Evolutionary conservation across 2,329 filamentous ascomycete species (phyloP).

Genomic region (Aureobasidium subglaciale): DNA sequence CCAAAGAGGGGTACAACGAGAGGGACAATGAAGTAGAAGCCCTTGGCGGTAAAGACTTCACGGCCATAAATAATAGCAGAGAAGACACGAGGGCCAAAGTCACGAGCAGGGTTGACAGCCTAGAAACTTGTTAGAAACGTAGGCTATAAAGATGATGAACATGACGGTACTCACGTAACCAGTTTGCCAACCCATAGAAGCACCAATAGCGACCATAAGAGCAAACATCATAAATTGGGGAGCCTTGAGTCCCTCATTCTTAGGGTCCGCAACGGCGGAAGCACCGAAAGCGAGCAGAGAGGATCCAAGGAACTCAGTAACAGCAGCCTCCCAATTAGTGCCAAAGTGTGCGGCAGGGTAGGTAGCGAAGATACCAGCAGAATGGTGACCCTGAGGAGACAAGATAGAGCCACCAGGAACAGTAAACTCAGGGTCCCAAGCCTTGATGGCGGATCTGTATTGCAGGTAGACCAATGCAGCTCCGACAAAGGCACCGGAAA

Average conservation of each 20-base stretch:
- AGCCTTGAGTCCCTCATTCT: neutral
- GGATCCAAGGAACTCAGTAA: neutral
- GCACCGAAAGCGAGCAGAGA: neutral
- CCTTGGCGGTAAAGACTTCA: slow-evolving; percentile 12
- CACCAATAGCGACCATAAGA: slow-evolving; percentile 7
- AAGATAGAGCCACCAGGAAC: slow-evolving; percentile 8
- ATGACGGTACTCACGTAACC: slow-evolving; percentile 8
- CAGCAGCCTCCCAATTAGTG: slow-evolving; percentile 11
- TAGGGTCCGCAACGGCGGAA: neutral
- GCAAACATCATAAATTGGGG: neutral
- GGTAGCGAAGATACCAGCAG: slow-evolving; percentile 13
- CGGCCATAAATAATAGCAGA: slow-evolving; percentile 12
- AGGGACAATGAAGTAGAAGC: slow-evolving; percentile 5
- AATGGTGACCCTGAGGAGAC: slow-evolving; percentile 2
- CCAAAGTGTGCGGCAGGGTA: neutral
- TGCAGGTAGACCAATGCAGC: slow-evolving; percentile 3
- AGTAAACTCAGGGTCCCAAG: slow-evolving; percentile 14
- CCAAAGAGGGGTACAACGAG: slow-evolving; percentile 6
- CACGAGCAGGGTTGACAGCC: slow-evolving; percentile 13
- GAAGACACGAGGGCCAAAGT: slow-evolving; percentile 8
- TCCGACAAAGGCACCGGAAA: slow-evolving; percentile 2
- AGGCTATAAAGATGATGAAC: neutral
- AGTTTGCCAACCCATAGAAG: slow-evolving; percentile 14
- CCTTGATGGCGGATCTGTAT: slow-evolving; percentile 1
- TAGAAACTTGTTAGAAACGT: neutral